Evolutionary conservation across 2,329 filamentous ascomycete species (phyloP), one percentile per base, ranked within the genome.

Genomic region (Tympanopsis confertula): DNA sequence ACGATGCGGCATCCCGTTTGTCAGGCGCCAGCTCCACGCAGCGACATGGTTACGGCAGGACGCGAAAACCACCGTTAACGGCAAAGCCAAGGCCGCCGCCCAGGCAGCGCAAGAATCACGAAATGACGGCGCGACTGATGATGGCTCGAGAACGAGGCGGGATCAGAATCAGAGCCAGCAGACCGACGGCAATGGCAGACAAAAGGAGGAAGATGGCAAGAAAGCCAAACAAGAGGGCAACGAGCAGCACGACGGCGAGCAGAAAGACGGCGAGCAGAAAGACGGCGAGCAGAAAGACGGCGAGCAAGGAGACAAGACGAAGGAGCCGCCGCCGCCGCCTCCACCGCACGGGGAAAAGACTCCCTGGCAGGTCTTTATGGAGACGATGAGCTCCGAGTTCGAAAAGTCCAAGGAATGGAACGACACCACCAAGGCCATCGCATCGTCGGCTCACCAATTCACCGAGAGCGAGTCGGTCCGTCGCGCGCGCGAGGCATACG

Each of bases 391-490:
- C 58, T 73, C 71, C 40, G 91, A 98, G 62, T 94, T 98, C 63
- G 87, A 95, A 60, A 84, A 86, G 38, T 96, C 88, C 13, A 94
- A 96, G 56, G 91, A 98, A 59, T 98, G 91, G 91, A 94, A 98
- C 54, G 91, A 98, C 55, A 93, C 86, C 32, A 98, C 89, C 32
- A 96, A 98, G 66, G 86, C 91, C 47, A 74, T 98, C 32, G 84
- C 86, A 14, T 86, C 85, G 36, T 85, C 83, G 4, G 86, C 89
- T 14, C 82, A 94, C 54, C 80, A 95, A 51, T 91, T 98, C 54
- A 81, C 81, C 20, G 89, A 96, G 63, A 95, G 87, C 53, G 88
- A 95, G 54, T 84, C 82, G n/a, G 85, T 98, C 13, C 82, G 86
- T 53, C 78, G 78, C 50, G 91, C 89, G 20, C 78, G 84, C 46